Evolutionary conservation across 2,329 filamentous ascomycete species (phyloP), one percentile per base, ranked within the genome.

Genomic region (Apiospora sp.): DNA sequence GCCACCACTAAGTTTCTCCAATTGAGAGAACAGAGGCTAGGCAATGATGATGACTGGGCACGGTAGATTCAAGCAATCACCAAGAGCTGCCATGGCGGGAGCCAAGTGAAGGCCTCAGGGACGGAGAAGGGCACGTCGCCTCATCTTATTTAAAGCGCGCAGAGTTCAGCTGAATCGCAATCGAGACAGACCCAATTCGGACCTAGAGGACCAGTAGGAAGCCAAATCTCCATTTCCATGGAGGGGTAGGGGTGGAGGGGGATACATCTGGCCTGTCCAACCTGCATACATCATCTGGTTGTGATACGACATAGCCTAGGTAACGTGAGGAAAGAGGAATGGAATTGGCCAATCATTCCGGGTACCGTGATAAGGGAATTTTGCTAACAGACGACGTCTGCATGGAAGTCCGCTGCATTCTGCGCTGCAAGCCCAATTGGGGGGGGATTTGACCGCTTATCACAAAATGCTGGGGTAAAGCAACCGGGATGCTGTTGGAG

Each of bases 1-100:
- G 12, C 41, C 14, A 19, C 67, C 4, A 8, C 27, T 30, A 19
- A 5, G 13, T 13, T 30, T 54, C 51, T 27, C 24, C 8, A 19
- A 4, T 27, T 27, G 24, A 14, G 37, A 27, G 34, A 10, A 10
- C 41, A 34, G 41, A 37, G 54, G 41, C 30, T n/a, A n/a, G 14
- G 1, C 3, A 34, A 64, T n/a, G 58, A 22, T 24, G 19, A 12
- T 10, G 19, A 22, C 30, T n/a, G 16, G 22, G 19, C 34, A 22
- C 58, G n/a, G 30, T 22, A 64, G 19, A 24, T 14, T 24, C 34
- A 68, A 68, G 67, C 67, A 34, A 30, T 46, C 27, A 43, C n/a
- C n/a, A 34, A 48, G 41, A 46, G 67, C n/a, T 6, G 67, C 67
- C 67, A 68, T 48, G 67, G n/a, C 67, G 41, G 67, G n/a, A 68